These are phyloP conservation scores for Alternaria metachromatica DNA, from an alignment of 2,329 filamentous ascomycete genomes.

Conservation along the genomic window DNA sequence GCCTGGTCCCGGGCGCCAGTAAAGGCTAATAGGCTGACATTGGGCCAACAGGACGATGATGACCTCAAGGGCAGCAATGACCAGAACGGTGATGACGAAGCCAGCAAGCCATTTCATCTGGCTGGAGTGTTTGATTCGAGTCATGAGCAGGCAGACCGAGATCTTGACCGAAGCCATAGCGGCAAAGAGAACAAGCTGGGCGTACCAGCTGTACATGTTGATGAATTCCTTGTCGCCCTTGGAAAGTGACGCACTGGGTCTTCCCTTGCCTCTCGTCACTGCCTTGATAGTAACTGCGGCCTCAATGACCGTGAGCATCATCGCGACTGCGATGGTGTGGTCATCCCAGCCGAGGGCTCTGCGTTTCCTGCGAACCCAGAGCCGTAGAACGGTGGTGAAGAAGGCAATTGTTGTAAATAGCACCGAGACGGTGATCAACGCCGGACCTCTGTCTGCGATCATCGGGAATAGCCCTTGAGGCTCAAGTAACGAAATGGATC, in stretches of 20 bases:
- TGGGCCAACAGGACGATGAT: conserved; percentile 7
- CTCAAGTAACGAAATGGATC: not conserved
- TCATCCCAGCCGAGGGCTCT: not conserved
- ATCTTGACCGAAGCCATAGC: not conserved
- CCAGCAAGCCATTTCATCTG: conserved; percentile 1
- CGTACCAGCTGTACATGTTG: conserved; percentile 3
- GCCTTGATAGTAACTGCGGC: not conserved
- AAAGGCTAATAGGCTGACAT: conserved; percentile 5
- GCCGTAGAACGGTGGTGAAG: not conserved
- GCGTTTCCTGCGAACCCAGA: not conserved
- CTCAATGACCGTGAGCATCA: not conserved
- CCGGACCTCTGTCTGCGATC: not conserved
- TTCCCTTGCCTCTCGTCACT: not conserved
- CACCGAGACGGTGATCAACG: not conserved
- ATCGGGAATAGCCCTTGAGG: not conserved
- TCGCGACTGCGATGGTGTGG: not conserved
- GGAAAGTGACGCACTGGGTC: not conserved
- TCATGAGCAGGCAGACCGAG: conserved; percentile 5
- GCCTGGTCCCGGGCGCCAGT: not conserved
- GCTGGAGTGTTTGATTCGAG: conserved; percentile 2
- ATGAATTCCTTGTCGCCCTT: not conserved
- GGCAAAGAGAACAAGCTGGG: not conserved
- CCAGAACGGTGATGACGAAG: not conserved
- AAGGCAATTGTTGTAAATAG: not conserved
- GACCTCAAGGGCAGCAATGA: not conserved